Evolutionary conservation across 176 grass and related monocot species (phyloP).

Genomic region (Bonia amplexicaulis): DNA sequence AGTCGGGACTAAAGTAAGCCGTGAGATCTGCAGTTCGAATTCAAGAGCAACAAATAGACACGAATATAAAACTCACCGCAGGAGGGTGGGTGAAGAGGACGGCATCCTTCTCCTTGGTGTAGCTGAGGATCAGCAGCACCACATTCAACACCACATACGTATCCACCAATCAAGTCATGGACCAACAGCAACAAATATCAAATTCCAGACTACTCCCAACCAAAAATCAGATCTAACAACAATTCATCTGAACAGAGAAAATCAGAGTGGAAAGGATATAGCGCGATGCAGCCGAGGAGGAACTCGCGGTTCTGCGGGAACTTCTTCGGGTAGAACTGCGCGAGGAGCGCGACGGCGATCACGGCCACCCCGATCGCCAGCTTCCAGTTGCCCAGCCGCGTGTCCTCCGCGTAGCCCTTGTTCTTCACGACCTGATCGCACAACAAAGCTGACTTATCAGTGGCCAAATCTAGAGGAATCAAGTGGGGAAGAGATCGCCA

Average conservation of each 20-base stretch:
- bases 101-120: conserved; percentile 97
- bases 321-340: conserved; percentile 99
- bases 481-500: neutral
- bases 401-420: conserved; percentile 82
- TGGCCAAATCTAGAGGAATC: conserved; percentile 7
- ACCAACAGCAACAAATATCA: conserved; percentile 24
- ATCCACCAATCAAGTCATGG: conserved; percentile 49
- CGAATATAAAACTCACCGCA: conserved; percentile 39
- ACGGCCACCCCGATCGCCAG: conserved; percentile 69
- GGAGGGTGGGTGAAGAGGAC: conserved; percentile 92
- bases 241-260: neutral
- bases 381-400: conserved; percentile 79
- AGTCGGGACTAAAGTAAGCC: neutral
- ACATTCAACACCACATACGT: conserved; percentile 83
- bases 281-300: conserved; percentile 74
- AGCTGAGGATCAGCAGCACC: conserved; percentile 78
- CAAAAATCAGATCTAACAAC: conserved; percentile 26
- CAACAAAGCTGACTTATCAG: neutral
- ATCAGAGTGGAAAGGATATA: conserved; percentile 68
- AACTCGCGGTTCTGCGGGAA: conserved; percentile 91
- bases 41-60: neutral
- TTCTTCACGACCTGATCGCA: conserved; percentile 61
- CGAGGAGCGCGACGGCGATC: conserved; percentile 79
- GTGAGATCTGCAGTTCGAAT: neutral
- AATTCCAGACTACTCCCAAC: neutral